These are phyloP conservation scores for Vitis cinerea DNA, from an alignment of 164 flowering plant species.

Conservation along the genomic window DNA sequence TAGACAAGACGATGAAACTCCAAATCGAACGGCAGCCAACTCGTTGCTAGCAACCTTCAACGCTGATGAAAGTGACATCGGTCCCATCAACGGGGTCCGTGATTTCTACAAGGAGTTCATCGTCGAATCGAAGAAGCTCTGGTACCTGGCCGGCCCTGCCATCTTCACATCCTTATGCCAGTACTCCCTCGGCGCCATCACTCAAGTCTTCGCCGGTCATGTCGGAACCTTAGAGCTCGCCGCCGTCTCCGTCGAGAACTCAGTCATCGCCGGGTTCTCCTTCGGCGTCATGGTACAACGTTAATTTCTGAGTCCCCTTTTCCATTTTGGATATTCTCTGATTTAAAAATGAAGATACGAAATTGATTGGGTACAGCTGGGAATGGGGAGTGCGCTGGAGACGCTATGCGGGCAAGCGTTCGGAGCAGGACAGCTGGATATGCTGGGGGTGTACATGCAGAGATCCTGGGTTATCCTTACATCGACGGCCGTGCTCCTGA, in stretches of 20 bases:
- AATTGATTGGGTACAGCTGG: constrained; percentile 38
- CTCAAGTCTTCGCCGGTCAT: constrained; percentile 71
- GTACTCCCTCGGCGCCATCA: constrained; percentile 72
- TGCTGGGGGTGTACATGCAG: constrained; percentile 89
- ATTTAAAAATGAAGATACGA: background rate
- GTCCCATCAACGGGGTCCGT: constrained; percentile 21
- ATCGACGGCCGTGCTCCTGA: constrained; percentile 32
- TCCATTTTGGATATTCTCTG: too few species aligned
- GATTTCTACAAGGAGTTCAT: constrained; percentile 36
- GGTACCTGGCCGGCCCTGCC: constrained; percentile 73
- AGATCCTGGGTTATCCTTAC: constrained; percentile 79
- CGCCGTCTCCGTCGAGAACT: constrained; percentile 69
- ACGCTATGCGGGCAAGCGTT: constrained; percentile 86
- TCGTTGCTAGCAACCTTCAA: too few species aligned
- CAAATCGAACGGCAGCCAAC: too few species aligned
- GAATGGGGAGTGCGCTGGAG: constrained; percentile 90
- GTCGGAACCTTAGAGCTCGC: constrained; percentile 66
- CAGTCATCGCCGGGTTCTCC: constrained; percentile 71
- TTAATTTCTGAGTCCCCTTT: background rate
- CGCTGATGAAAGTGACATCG: constrained; percentile 1
- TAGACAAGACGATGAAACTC: background rate
- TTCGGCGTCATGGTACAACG: constrained; percentile 55
- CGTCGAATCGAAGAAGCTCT: constrained; percentile 55
- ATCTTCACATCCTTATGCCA: constrained; percentile 70
- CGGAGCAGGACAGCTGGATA: constrained; percentile 71